Conservation (phyloP, 116 monocot genomes). For the Thalassia testudinum region DNA sequence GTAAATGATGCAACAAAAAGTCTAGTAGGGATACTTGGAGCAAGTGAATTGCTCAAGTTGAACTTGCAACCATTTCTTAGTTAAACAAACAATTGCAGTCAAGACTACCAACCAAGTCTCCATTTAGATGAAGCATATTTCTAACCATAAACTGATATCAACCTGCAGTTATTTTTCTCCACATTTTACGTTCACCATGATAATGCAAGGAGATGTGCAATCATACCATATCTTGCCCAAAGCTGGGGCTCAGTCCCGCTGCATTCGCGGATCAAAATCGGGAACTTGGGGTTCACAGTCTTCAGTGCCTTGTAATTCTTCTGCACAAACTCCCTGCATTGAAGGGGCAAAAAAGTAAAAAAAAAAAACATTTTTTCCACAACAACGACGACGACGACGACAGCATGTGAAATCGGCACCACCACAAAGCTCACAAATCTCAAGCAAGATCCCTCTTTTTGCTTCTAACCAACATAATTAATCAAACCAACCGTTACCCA, state of each 20-base stretch:
- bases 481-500: too few relatives aligned
- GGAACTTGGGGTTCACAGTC: slow-evolving; percentile 78
- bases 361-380: background rate
- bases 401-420: background rate
- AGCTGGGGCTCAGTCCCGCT: slow-evolving; percentile 70
- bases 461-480: too few relatives aligned
- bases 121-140: too few relatives aligned
- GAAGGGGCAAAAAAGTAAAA: too few relatives aligned
- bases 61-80: too few relatives aligned
- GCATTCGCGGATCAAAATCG: slow-evolving; percentile 85
- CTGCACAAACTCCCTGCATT: slow-evolving; percentile 64
- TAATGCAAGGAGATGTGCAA: background rate
- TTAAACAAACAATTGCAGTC: too few relatives aligned
- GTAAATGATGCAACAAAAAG: too few relatives aligned
- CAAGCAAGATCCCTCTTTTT: background rate
- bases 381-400: background rate
- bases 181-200: background rate
- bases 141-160: background rate
- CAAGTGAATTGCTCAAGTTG: too few relatives aligned
- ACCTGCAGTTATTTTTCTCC: background rate
- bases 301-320: slow-evolving; percentile 86
- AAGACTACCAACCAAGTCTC: too few relatives aligned
- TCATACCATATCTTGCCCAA: slow-evolving; percentile 87
- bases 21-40: too few relatives aligned
- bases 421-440: background rate